Evolutionary conservation across 2,329 filamentous ascomycete genomes (phyloP).

Genomic region (Ophiostoma angusticollis): DNA sequence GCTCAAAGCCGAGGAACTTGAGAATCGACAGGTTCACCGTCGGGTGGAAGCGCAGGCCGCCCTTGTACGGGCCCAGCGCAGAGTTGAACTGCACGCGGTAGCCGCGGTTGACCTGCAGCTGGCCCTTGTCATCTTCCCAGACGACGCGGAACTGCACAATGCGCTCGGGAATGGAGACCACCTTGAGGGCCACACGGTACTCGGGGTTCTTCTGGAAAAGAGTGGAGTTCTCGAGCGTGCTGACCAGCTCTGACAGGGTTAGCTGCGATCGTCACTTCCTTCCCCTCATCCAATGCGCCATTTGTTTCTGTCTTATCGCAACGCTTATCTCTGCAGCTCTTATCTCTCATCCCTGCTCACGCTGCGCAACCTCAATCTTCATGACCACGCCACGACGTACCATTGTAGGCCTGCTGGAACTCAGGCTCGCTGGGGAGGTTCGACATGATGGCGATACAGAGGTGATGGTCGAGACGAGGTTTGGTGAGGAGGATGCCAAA

Average conservation of each 20-base stretch:
- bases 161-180: conserved; percentile 85
- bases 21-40: conserved; percentile 69
- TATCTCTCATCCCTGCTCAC: background rate
- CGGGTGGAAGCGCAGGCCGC: conserved; percentile 88
- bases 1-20: conserved; percentile 98
- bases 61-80: conserved; percentile 94
- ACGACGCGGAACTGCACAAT: conserved; percentile 93
- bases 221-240: conserved; percentile 83
- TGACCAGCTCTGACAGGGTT: conserved; percentile 61
- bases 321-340: conserved; percentile 3
- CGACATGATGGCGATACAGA: conserved; percentile 46
- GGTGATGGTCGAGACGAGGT: background rate
- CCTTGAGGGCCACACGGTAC: conserved; percentile 79
- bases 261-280: background rate
- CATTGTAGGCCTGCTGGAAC: conserved; percentile 97
- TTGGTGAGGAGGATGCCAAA: background rate
- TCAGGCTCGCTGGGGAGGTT: conserved; percentile 83
- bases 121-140: conserved; percentile 89
- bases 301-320: background rate
- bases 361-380: background rate
- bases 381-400: conserved; percentile 34
- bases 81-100: conserved; percentile 99
- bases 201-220: conserved; percentile 92
- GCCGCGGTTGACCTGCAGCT: conserved; percentile 83
- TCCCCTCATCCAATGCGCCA: no score